Conservation (phyloP, 495 filamentous ascomycete species). For the Aspergillus incahuasiensis region DNA sequence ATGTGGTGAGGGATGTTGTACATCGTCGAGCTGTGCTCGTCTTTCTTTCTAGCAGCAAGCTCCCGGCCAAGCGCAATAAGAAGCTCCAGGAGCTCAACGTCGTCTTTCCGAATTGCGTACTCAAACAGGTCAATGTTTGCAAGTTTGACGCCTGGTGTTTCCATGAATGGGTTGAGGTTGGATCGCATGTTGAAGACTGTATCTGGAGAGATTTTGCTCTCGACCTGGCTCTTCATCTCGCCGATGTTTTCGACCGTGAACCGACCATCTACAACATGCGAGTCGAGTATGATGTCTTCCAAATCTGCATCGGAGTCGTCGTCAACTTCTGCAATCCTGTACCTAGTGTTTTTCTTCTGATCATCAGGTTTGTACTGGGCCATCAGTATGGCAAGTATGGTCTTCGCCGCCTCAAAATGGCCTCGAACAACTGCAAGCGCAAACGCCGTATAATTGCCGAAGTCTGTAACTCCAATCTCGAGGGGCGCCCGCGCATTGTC, state of each 20-base stretch:
- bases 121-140: not conserved
- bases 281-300: constrained; percentile 39
- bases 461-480: constrained; percentile 55
- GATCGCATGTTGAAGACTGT: constrained; percentile 35
- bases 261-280: constrained; percentile 49
- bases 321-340: constrained; percentile 31
- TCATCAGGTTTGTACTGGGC: constrained; percentile 57
- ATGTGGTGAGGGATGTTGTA: constrained; percentile 18
- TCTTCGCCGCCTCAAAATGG: constrained; percentile 55
- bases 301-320: constrained; percentile 26
- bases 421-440: constrained; percentile 59
- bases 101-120: constrained; percentile 16
- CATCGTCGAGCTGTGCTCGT: constrained; percentile 16
- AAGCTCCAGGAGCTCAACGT: constrained; percentile 34
- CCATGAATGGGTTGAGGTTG: constrained; percentile 25
- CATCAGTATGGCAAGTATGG: constrained; percentile 60
- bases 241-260: constrained; percentile 72
- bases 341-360: constrained; percentile 37
- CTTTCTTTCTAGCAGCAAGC: constrained; percentile 15
- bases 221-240: constrained; percentile 56
- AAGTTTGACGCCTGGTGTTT: not conserved
- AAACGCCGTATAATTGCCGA: constrained; percentile 48
- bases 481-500: constrained; percentile 47
- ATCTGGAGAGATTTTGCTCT: constrained; percentile 51
- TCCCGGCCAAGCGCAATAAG: constrained; percentile 39